phyloP scores from a whole-genome alignment of 805 yeast species.

The Saccharomycopsis fibuligera region DNA sequence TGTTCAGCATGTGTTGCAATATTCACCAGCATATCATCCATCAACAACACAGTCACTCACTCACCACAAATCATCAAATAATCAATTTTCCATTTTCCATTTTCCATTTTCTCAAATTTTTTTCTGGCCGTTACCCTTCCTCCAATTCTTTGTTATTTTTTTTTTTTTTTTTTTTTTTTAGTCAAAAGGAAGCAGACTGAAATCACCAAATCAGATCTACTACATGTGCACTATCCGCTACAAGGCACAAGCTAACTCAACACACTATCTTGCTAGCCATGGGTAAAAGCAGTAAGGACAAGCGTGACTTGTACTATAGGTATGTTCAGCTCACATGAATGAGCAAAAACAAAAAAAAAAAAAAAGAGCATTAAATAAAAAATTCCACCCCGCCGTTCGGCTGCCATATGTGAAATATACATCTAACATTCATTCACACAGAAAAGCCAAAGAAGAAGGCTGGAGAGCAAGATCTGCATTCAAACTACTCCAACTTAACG shows the following conservation, averaged over 20 bases:
- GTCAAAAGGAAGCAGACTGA: neutral
- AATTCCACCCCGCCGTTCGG: neutral
- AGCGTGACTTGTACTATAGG: constrained; percentile 79
- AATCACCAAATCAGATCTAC: constrained; percentile 1
- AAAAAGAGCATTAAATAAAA: neutral
- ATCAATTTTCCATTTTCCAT: too few species aligned
- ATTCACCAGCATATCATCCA: too few species aligned
- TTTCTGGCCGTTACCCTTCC: too few species aligned
- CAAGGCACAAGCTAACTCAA: neutral
- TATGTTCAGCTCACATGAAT: constrained; percentile 16
- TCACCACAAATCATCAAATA: too few species aligned
- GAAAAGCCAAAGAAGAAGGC: constrained; percentile 96
- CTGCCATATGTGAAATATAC: too few species aligned
- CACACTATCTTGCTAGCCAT: constrained; percentile 37
- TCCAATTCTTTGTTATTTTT: too few species aligned
- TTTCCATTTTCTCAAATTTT: too few species aligned
- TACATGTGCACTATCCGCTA: neutral
- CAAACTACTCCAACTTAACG: constrained; percentile 84
- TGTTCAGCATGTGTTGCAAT: too few species aligned
- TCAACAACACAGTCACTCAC: too few species aligned
- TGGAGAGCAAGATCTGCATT: constrained; percentile 97
- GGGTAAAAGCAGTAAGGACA: constrained; percentile 95
- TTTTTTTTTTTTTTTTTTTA: neutral
- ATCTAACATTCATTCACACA: constrained; percentile 19
- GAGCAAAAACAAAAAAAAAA: neutral